phyloP scores from a whole-genome alignment of 805 yeast species.

The Candida tibetensis region DNA sequence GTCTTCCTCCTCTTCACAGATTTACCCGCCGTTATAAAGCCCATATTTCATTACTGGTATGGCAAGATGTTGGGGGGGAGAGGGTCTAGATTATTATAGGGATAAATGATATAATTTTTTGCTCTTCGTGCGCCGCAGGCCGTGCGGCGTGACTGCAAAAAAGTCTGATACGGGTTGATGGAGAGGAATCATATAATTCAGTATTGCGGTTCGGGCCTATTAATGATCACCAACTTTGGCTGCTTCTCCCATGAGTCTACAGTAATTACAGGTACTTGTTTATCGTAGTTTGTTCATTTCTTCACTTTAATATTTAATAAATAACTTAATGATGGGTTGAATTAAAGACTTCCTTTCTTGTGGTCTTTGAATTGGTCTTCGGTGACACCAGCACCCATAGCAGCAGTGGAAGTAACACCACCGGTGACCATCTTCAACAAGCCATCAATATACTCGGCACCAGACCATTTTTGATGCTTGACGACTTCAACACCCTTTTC shows the following conservation, averaged over 20 bases:
- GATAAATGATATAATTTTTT: too few relatives aligned
- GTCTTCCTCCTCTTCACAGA: slow-evolving; percentile 15
- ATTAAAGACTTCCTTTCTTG: slow-evolving; percentile 10
- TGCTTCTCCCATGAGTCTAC: too few relatives aligned
- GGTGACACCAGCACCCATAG: slow-evolving; percentile 98
- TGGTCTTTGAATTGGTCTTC: slow-evolving; percentile 83
- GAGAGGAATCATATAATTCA: too few relatives aligned
- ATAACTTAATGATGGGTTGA: background rate
- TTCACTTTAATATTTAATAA: too few relatives aligned
- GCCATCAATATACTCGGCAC: slow-evolving; percentile 94
- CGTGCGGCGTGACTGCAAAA: background rate
- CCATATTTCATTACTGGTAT: slow-evolving; percentile 15
- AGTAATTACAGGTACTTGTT: too few relatives aligned
- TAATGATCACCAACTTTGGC: too few relatives aligned
- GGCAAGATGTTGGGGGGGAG: too few relatives aligned
- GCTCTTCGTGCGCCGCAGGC: background rate
- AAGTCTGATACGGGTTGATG: too few relatives aligned
- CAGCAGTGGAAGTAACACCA: slow-evolving; percentile 93
- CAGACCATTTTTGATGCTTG: slow-evolving; percentile 98
- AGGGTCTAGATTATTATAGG: too few relatives aligned
- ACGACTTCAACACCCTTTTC: slow-evolving; percentile 89
- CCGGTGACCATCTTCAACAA: slow-evolving; percentile 88
- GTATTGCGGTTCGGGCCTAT: too few relatives aligned
- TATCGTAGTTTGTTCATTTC: background rate
- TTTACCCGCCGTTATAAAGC: slow-evolving; percentile 26